Evolutionary conservation across 176 grass and related monocot species (phyloP).

Genomic region (Carex scoparia): DNA sequence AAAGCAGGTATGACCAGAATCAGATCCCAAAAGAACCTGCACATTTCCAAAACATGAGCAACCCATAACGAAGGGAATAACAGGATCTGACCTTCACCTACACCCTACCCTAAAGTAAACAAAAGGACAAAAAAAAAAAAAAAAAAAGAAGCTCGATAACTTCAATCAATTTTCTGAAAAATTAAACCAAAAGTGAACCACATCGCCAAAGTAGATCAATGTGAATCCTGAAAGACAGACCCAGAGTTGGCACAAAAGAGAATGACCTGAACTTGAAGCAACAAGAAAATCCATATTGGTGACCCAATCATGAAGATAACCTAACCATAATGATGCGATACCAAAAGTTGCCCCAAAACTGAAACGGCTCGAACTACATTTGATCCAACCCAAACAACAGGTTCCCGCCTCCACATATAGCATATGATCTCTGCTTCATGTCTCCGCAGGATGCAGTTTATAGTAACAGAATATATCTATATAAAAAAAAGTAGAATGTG

Average conservation of each 20-base stretch:
- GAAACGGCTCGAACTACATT: not conserved
- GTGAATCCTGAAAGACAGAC: not conserved
- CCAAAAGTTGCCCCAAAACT: not conserved
- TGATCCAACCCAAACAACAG: not conserved
- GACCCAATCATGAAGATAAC: not conserved
- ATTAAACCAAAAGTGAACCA: not conserved
- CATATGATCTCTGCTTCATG: not conserved
- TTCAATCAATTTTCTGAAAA: not conserved
- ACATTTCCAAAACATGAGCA: not conserved
- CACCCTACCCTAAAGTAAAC: not conserved
- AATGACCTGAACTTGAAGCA: not conserved
- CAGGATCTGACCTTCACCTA: not conserved
- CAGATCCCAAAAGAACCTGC: not conserved
- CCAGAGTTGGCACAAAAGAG: not conserved
- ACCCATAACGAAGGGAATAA: not conserved
- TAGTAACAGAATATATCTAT: not conserved
- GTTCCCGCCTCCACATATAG: not conserved
- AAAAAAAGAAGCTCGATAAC: not conserved
- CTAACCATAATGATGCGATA: not conserved
- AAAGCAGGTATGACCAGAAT: not conserved
- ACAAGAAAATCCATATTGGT: not conserved
- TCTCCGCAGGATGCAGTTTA: not conserved
- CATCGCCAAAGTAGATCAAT: not conserved
- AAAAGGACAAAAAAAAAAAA: not conserved
- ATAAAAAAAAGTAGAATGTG: constrained; percentile 17